Conservation (phyloP, 1,139 yeast genomes). For the Sugiyamaella xylanicola region DNA sequence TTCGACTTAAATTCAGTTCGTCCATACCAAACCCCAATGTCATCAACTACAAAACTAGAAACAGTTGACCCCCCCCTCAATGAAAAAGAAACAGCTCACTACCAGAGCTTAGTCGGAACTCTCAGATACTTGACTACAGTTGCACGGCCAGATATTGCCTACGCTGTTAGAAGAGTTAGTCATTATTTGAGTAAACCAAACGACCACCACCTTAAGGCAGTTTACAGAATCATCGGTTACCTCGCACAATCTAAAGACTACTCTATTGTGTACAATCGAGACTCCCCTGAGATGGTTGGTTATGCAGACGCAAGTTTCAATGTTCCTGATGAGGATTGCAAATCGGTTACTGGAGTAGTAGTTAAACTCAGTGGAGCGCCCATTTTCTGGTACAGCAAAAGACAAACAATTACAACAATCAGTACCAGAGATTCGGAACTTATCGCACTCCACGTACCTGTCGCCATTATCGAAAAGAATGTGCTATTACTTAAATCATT, state of each 20-base stretch:
- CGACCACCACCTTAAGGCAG: conserved; percentile 4
- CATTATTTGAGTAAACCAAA: conserved; percentile 9
- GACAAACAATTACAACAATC: conserved; percentile 9
- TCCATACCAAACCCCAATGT: background rate
- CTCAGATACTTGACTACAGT: conserved; percentile 16
- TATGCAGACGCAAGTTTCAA: conserved; percentile 15
- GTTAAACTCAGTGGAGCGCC: conserved; percentile 12
- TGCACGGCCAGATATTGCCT: conserved; percentile 8
- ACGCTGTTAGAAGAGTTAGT: conserved; percentile 11
- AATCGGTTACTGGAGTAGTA: conserved; percentile 11
- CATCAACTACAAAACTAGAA: background rate
- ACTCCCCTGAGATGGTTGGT: background rate
- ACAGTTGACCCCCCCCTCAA: background rate
- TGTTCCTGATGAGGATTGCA: conserved; percentile 2
- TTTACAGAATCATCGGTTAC: conserved; percentile 9
- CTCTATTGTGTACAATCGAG: background rate
- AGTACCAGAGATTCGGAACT: conserved; percentile 13
- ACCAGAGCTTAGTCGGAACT: no score
- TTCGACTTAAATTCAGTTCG: background rate
- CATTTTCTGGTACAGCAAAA: conserved; percentile 12
- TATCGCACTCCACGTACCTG: conserved; percentile 8
- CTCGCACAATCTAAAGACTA: conserved; percentile 1
- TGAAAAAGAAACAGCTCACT: no score
- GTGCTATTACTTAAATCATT: background rate
- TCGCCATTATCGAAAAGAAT: background rate